Base-by-base conservation (phyloP, 2,329 filamentous ascomycete species). In the Aspergillus sp. region DNA sequence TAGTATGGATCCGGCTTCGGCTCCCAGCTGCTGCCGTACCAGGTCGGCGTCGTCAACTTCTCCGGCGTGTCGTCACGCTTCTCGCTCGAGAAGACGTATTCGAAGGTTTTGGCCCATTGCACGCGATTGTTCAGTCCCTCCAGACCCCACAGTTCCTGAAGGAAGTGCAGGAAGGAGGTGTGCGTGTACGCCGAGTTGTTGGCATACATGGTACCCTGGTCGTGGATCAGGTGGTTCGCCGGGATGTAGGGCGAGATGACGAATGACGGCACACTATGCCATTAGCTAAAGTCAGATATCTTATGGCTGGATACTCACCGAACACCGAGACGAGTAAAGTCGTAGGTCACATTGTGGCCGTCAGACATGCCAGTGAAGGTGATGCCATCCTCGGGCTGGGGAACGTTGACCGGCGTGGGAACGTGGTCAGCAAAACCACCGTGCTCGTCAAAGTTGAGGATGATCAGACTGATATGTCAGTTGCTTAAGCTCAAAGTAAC, bases 391-490 rank as follows among this genome's bases (percentile, higher is more conserved):
- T 76, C 72, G 0, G 73, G 69, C 23, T 62, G 63, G 8, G 76
- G 76, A 19, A 78, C 66, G 58, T 76, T 73, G 54, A 70, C 64
- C 0, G 77, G 76, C 1, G 76, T 75, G 8, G 72, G 60, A 6
- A 78, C 74, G 60, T 78, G 77, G 63, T 78, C 76, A 7, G 73
- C 75, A 55, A 78, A 78, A 17, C 76, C 76, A 19, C 76, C 76
- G 52, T 78, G 75, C 62, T 78, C 75, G 60, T 78, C 76, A 47
- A 78, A 77, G 60, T 76, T 78, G 64, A 77, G 67, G 59, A 79
- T 73, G 32, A 79, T 68, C 27, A 77, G 62, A 15, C 71, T 75
- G 15, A 52, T 54, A 10, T 21, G 39, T 36, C 21, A 58, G 36
- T 21, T 30, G 10, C 27, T 30, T 11, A 10, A n/a, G 41, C 13